Conservation (phyloP, 495 filamentous ascomycete genomes). For the Neurospora sublineolata region DNA sequence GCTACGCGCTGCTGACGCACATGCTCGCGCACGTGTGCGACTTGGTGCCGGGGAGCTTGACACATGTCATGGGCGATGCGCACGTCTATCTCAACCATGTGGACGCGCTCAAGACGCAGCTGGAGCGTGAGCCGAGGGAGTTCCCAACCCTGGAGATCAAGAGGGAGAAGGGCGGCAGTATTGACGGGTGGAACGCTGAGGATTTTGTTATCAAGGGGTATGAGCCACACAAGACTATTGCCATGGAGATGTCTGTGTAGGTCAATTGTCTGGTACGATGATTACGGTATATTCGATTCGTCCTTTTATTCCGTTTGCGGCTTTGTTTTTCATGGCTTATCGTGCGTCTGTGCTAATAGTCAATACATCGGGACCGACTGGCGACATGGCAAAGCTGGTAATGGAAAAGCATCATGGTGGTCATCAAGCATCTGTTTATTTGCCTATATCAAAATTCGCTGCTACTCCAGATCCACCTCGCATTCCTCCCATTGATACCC, state of each 20-base stretch:
- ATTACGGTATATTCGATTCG: neutral
- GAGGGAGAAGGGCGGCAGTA: slow-evolving; percentile 51
- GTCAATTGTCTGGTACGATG: neutral
- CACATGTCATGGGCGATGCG: slow-evolving; percentile 91
- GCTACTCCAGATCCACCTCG: neutral
- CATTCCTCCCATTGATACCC: neutral
- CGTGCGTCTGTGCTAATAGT: neutral
- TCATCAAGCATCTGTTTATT: neutral
- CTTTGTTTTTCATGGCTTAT: neutral
- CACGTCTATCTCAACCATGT: slow-evolving; percentile 93
- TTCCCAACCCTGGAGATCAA: slow-evolving; percentile 70
- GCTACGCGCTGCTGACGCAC: slow-evolving; percentile 83
- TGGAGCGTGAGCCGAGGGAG: slow-evolving; percentile 64
- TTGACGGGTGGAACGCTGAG: slow-evolving; percentile 78
- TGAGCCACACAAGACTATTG: slow-evolving; percentile 75
- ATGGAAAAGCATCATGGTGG: neutral
- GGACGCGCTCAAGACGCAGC: slow-evolving; percentile 69
- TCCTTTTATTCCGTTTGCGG: neutral
- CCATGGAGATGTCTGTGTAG: slow-evolving; percentile 97
- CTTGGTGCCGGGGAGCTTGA: slow-evolving; percentile 69
- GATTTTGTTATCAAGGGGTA: slow-evolving; percentile 86
- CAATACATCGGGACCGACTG: neutral
- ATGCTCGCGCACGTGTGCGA: slow-evolving; percentile 84
- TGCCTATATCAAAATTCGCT: neutral
- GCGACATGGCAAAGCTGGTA: neutral